Evolutionary conservation across 345 rosid genomes (phyloP), one percentile per base, ranked within the genome.

Genomic region (Laguncularia racemosa): DNA sequence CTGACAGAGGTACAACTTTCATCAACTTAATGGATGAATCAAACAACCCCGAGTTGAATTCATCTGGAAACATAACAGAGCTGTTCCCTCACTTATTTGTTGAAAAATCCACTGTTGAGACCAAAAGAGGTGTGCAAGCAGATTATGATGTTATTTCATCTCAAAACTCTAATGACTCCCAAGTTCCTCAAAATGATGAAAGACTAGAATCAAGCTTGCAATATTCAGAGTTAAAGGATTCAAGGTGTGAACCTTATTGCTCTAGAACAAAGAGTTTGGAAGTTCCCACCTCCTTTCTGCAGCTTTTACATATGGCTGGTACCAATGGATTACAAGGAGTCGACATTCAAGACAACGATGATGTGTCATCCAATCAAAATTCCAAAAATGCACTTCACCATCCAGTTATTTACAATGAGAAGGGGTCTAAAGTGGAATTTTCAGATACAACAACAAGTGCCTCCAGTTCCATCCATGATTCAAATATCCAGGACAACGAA

Each of bases 241-340:
- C 52, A 45, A 65, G 54, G 40, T 61, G 48, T 48, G 54, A 58
- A 38, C 48, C 53, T 49, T 55, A 59, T 18, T 55, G 55, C n/a
- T 55, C 33, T 16, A 33, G 40, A 50, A n/a, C 64, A 17, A 59
- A 53, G 55, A 58, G 67, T 67, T 68, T 63, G 21, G 59, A 56
- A 50, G 55, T 59, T 19, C 46, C 66, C 26, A 61, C 52, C 46
- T 75, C 91, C 20, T 86, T 68, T 51, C 13, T 76, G 78, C 80
- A 83, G 82, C 93, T 89, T 53, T 47, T 81, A 47, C 67, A 70
- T n/a, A 71, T 65, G 68, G 77, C 71, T 53, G 86, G 73, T 57
- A 72, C 78, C 40, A 52, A 66, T 58, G 60, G 46, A 58, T 63
- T 46, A 28, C 70, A 65, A 50, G 76, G 67, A 55, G 69, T 61